Percentiles rank a stretch among this genome's conserved stretches.
Evolutionary conservation across 768 basidiomycete genomes (phyloP).

Genomic region (Postia placenta): DNA sequence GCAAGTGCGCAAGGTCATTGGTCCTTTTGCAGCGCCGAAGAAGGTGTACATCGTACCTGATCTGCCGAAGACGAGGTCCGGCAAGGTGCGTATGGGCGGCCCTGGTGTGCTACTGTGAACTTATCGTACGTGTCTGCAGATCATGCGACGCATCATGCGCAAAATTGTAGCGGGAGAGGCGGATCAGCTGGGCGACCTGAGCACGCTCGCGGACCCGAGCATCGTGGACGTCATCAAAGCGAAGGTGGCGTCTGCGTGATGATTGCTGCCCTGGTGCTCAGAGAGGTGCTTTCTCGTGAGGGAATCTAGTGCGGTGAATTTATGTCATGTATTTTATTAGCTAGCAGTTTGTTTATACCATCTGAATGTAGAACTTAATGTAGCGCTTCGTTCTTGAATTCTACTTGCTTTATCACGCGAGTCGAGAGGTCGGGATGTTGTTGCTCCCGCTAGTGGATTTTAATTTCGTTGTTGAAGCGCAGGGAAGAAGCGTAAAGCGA

Average conservation of each 20-base stretch:
- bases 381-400: too few species aligned
- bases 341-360: background rate
- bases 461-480: too few species aligned
- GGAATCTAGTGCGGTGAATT: background rate
- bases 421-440: too few species aligned
- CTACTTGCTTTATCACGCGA: too few species aligned
- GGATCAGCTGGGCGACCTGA: constrained; percentile 93
- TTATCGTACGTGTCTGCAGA: constrained; percentile 32
- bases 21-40: constrained; percentile 97
- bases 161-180: constrained; percentile 94
- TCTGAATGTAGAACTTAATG: background rate
- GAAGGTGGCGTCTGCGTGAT: constrained; percentile 47
- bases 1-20: constrained; percentile 96
- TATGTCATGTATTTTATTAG: background rate
- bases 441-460: too few species aligned
- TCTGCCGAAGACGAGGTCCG: constrained; percentile 91
- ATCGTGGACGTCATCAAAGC: constrained; percentile 82
- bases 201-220: constrained; percentile 84
- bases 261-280: background rate
- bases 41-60: constrained; percentile 79
- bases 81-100: constrained; percentile 56
- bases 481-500: too few species aligned
- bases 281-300: background rate
- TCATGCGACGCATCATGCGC: constrained; percentile 93
- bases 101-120: background rate